A percentile compares a stretch with the other conserved stretches of the same genome.
phyloP scores from a whole-genome alignment of 371 early-diverging fungal species.

The Mortierella polycephala region DNA sequence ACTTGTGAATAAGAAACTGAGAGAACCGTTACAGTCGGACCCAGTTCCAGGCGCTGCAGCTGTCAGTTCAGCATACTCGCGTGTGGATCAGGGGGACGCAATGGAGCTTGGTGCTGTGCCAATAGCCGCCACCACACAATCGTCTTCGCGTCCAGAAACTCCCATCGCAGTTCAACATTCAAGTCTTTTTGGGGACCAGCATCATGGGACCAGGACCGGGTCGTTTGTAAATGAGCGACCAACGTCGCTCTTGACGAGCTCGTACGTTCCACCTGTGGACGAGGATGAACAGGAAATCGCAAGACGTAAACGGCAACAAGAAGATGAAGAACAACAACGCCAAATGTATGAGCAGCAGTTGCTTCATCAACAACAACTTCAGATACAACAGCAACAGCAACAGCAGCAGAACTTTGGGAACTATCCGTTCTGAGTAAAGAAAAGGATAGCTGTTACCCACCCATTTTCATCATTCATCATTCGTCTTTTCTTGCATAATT shows the following conservation, averaged over 20 bases:
- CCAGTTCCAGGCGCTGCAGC: background rate
- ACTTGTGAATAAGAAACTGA: slow-evolving; percentile 12
- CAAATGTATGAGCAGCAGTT: slow-evolving; percentile 25
- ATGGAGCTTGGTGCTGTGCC: slow-evolving; percentile 11
- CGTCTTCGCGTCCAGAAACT: slow-evolving; percentile 6
- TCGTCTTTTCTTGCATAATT: no score
- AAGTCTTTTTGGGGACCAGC: background rate
- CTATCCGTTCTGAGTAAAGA: slow-evolving; percentile 9
- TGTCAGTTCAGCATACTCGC: slow-evolving; percentile 12
- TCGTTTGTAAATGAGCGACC: slow-evolving; percentile 19
- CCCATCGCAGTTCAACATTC: slow-evolving; percentile 10
- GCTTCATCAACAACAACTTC: slow-evolving; percentile 26
- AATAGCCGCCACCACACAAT: background rate
- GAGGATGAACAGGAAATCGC: slow-evolving; percentile 7
- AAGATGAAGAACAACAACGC: slow-evolving; percentile 17
- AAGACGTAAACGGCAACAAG: background rate
- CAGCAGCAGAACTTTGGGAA: slow-evolving; percentile 31
- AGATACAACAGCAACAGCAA: slow-evolving; percentile 30
- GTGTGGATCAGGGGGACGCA: slow-evolving; percentile 8
- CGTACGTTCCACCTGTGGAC: slow-evolving; percentile 22
- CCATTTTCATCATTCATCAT: no score
- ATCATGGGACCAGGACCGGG: background rate
- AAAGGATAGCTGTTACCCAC: background rate
- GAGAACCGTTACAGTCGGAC: slow-evolving; percentile 13
- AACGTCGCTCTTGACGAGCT: slow-evolving; percentile 32